phyloP scores from a whole-genome alignment of 331 rosid species.

The Malus hybrid region DNA sequence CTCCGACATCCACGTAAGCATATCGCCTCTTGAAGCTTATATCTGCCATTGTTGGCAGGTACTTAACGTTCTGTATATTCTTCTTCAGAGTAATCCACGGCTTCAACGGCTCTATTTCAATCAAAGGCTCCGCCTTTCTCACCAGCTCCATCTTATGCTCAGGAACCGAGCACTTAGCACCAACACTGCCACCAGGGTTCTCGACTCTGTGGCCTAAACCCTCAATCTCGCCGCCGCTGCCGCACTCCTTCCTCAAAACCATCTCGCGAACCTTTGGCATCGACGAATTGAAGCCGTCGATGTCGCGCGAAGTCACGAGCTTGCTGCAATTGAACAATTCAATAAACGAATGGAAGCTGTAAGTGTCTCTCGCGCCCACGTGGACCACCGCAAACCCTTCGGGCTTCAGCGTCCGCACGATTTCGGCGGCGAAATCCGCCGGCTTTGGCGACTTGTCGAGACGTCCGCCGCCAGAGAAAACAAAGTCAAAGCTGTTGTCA shows the following conservation, averaged over 20 bases:
- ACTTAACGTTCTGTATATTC: conserved; percentile 65
- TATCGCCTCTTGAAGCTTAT: conserved; percentile 82
- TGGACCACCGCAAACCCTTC: conserved; percentile 92
- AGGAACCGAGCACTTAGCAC: conserved; percentile 64
- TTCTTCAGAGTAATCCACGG: conserved; percentile 92
- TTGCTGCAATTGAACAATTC: conserved; percentile 73
- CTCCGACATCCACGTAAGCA: conserved; percentile 95
- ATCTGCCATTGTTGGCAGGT: conserved; percentile 75
- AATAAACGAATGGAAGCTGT: conserved; percentile 89
- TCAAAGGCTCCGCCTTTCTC: conserved; percentile 71
- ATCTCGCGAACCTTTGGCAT: conserved; percentile 66
- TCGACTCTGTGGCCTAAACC: conserved; percentile 1
- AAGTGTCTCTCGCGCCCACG: conserved; percentile 60
- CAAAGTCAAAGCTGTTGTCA: conserved; percentile 50
- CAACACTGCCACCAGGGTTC: conserved; percentile 22
- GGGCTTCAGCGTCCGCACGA: conserved; percentile 59
- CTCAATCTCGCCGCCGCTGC: not conserved
- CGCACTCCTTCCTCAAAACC: conserved; percentile 56
- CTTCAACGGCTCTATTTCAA: conserved; percentile 70
- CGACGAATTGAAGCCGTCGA: conserved; percentile 56
- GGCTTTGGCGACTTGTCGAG: conserved; percentile 47
- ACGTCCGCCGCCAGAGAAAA: conserved; percentile 61
- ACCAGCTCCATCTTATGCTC: conserved; percentile 63
- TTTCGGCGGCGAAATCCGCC: conserved; percentile 59
- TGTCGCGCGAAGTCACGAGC: conserved; percentile 52